phyloP scores from a whole-genome alignment of 208 protist species.

The Entamoeba invadens region DNA sequence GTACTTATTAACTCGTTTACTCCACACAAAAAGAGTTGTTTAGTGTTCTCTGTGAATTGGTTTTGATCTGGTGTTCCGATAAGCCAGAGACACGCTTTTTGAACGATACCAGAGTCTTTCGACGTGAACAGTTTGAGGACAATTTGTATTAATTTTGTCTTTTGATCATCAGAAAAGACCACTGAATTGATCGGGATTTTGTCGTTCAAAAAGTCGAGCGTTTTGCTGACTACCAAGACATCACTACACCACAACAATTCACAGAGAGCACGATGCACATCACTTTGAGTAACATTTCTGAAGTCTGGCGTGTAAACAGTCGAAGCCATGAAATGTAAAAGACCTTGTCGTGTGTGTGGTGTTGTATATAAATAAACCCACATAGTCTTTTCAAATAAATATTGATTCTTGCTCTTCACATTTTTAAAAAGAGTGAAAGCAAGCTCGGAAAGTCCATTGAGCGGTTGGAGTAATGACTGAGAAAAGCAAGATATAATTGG shows the following conservation, averaged over 20 bases:
- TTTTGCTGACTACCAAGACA: neutral
- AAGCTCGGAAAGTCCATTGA: neutral
- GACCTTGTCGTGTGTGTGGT: neutral
- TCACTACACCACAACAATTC: neutral
- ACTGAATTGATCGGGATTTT: neutral
- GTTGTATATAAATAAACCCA: neutral
- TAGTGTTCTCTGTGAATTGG: neutral
- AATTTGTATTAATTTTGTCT: neutral
- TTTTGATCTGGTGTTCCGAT: neutral
- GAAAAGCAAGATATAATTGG: neutral
- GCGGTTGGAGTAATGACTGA: neutral
- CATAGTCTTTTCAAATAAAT: neutral
- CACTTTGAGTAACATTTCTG: neutral
- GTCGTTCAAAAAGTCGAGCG: neutral
- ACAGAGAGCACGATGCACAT: neutral
- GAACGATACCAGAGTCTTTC: neutral
- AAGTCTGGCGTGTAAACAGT: neutral
- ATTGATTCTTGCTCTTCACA: neutral
- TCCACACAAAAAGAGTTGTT: neutral
- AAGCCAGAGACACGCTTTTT: neutral
- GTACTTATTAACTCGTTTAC: neutral
- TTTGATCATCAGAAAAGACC: neutral
- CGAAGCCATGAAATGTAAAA: neutral
- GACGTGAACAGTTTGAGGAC: neutral
- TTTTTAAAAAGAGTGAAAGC: neutral